Base-by-base conservation (phyloP, 495 filamentous ascomycete genomes). In the Annulohypoxylon moriforme region DNA sequence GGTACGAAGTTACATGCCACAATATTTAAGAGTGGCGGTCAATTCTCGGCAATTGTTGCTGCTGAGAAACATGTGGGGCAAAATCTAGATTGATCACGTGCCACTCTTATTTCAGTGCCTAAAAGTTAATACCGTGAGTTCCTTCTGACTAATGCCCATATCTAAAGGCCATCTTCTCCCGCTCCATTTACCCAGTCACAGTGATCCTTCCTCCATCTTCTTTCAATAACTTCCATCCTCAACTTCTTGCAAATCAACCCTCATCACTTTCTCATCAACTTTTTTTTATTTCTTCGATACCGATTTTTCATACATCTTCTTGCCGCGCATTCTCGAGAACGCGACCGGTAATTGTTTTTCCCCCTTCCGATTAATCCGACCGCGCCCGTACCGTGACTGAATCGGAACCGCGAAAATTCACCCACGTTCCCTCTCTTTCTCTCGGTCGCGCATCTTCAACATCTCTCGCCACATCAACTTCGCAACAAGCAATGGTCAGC, bases 111-210 rank as follows among this genome's bases (percentile, higher is more conserved):
- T n/a, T 33, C 8, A 58, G 60, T 50, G 27, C 60, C 50, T 65
- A 47, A 47, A 47, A 49, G 16, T 25, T n/a, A 31, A n/a, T n/a
- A n/a, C n/a, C n/a, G n/a, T n/a, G n/a, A 5, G 20, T 55, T 42
- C 13, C 18, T 8, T 64, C 46, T 68, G 65, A 68, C 65, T 68
- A 68, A 68, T 68, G 7, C n/a, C 10, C 16, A 7, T 22, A 33
- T 14, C 56, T 58, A 59, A 59, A 64, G 44, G 44, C 33, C 40
- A 66, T 62, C 56, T 72, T 33, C 69, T 72, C 50, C 46, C 57
- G 31, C 62, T 58, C 27, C 52, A 67, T 68, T 62, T 67, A 46
- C 55, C 64, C 50, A 40, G 57, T 50, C 61, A 25, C 60, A 42
- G 18, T 14, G 31, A 57, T 47, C 53, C 22, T 60, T 68, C 61